Conservation (phyloP, 768 basidiomycete genomes). For the Gyrodon lividus region DNA sequence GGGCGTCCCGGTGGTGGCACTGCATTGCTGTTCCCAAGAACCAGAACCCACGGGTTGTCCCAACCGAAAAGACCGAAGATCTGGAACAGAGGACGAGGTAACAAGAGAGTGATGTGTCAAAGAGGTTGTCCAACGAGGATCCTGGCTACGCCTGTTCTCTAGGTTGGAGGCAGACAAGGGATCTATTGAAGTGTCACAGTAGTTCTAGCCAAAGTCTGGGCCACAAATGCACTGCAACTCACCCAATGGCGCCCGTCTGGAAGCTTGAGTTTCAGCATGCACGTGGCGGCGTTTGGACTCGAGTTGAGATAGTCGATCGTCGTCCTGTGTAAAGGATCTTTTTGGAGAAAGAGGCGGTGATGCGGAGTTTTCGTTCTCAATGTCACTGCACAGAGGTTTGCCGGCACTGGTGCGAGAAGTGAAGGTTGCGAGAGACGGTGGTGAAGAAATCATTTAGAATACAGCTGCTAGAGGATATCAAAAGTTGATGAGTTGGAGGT, state of each 20-base stretch:
- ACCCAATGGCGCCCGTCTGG: conserved; percentile 25
- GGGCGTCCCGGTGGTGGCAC: background rate
- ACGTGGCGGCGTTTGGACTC: conserved; percentile 24
- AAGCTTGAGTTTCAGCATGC: conserved; percentile 1
- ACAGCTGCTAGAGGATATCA: conserved; percentile 1
- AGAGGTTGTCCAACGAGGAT: conserved; percentile 3
- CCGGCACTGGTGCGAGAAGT: background rate
- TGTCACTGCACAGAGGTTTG: conserved; percentile 1
- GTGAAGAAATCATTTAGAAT: conserved; percentile 23
- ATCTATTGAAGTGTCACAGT: conserved; percentile 19
- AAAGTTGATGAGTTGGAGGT: conserved; percentile 2
- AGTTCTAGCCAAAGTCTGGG: background rate
- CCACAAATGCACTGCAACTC: conserved; percentile 12
- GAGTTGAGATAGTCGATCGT: conserved; percentile 11
- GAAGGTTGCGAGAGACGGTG: conserved; percentile 7
- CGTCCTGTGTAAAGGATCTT: conserved; percentile 18
- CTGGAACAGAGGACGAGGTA: conserved; percentile 7
- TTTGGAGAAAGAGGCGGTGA: conserved; percentile 20
- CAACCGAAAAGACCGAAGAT: conserved; percentile 12
- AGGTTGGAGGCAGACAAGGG: conserved; percentile 23
- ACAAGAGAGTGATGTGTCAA: conserved; percentile 11
- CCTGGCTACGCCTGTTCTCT: conserved; percentile 16
- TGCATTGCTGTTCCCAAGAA: conserved; percentile 8
- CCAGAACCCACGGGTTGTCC: conserved; percentile 11
- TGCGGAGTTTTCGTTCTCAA: conserved; percentile 13